Evolutionary conservation across 228 moss, liverwort and hornwort genomes (phyloP), one percentile per base, ranked within the genome.

Genomic region (Sphagnum fallax): DNA sequence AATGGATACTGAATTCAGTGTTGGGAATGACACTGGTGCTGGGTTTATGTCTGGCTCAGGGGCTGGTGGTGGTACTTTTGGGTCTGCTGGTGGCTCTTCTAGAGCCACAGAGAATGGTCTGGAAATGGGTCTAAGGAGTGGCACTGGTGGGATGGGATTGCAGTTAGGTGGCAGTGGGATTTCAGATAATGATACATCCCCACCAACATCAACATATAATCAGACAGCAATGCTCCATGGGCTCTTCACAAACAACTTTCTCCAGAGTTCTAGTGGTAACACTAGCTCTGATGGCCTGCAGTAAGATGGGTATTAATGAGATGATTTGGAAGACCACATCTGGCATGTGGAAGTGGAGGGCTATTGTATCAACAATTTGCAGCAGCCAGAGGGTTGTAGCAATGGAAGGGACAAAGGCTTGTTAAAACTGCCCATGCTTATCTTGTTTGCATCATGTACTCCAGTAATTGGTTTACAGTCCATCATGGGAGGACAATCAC

Each of bases 41-140:
- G 82, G 70, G 74, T 78, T 50, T 71, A 80, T 48, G 47, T 80
- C 67, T 68, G 80, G 73, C 77, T 86, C 79, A 74, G 82, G 82
- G 74, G 32, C 32, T 32, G 80, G 52, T 86, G 64, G 53, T 14
- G 65, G 65, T 64, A 53, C 62, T 8, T 83, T 70, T 70, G 70
- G 52, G 9, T 70, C 70, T 9, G 62, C 7, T 70, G 70, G 67
- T 16, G 67, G 63, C 15, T 62, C 70, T 5, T 32, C 61, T 51
- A 48, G 60, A 15, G 70, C 16, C 50, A 32, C 61, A 51, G 61
- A 50, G 48, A 70, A 61, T 16, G 61, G 61, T 4, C 49, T 70
- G 60, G 70, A 62, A 70, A 61, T 70, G 70, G 70, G 52, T 53
- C 67, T 70, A 5, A 66, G 69, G 66, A 72, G 75, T 66, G 73